phyloP scores from a whole-genome alignment of 345 rosid genomes.

The Fremontodendron californicum region DNA sequence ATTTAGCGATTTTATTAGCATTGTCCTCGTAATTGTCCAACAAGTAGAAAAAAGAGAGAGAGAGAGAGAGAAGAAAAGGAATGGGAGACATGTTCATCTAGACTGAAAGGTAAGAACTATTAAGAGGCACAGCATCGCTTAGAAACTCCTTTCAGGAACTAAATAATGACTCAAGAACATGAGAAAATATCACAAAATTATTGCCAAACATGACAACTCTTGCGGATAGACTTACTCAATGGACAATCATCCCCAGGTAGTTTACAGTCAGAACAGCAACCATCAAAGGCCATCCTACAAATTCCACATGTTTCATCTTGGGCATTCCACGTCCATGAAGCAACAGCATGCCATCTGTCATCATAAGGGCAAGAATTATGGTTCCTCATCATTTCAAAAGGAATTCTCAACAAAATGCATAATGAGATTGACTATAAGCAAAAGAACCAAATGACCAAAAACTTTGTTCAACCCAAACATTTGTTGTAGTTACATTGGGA shows the following conservation, averaged over 20 bases:
- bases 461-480: conserved; percentile 14
- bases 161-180: background rate
- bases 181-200: background rate
- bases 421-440: background rate
- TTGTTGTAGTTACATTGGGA: conserved; percentile 3
- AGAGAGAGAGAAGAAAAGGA: background rate
- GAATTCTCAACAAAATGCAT: background rate
- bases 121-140: background rate
- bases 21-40: background rate
- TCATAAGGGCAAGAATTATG: background rate
- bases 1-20: background rate
- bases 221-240: conserved; percentile 44
- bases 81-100: background rate
- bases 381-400: background rate
- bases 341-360: conserved; percentile 89
- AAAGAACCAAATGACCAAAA: background rate
- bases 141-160: background rate
- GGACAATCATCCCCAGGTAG: conserved; percentile 95
- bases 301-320: conserved; percentile 96
- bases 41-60: too few species aligned
- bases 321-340: conserved; percentile 97
- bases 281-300: conserved; percentile 96
- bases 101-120: background rate
- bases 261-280: conserved; percentile 90
- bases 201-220: background rate